Base-by-base conservation (phyloP, 352 stramenopile genomes). In the Pythium rhizo-oryzae region DNA sequence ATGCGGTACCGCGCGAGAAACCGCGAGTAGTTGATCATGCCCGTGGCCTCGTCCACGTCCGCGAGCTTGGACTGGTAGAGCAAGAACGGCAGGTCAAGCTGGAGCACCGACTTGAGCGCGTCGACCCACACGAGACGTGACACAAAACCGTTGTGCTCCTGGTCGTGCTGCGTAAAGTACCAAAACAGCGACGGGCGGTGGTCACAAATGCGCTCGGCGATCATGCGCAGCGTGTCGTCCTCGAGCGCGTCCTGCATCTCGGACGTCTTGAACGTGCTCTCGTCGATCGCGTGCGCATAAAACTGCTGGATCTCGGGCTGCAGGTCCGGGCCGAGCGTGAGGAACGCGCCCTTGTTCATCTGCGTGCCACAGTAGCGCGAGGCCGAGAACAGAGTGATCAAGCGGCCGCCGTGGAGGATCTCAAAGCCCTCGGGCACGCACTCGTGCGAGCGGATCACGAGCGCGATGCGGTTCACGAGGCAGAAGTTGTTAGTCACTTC, bases 301-400 rank as follows among this genome's bases (percentile, higher is more conserved):
- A 97, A 98, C 72, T 98, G 93, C 75, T 98, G 92, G 56, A 98
- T 98, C 54, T 97, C 92, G 1, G 92, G 93, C 62, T 97, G 91
- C 11, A 98, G 78, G 55, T 98, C 90, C 1, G 87, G 82, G 0
- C 93, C 92, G 25, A 98, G 79, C 11, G 91, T 97, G 25, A 98
- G 75, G 65, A 98, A 98, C 0, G 93, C 93, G 5, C 93, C 93
- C 70, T 97, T 95, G 79, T 98, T 98, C 78, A 94, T 96, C 70
- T 96, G 89, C 51, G 88, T 97, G 18, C 90, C 91, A 59, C 92
- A 97, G 77, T 98, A 98, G 18, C 92, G 82, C 46, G 89, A 97
- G 3, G 93, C 93, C 4, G 87, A 97, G 69, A 98, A 98, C 15
- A 98, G 76, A 46, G 93, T 98, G 69, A 98, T 97, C 35, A 96